These are phyloP conservation scores for Ligustrum vulgare DNA, from an alignment of 257 asterid species.

Conservation along the genomic window DNA sequence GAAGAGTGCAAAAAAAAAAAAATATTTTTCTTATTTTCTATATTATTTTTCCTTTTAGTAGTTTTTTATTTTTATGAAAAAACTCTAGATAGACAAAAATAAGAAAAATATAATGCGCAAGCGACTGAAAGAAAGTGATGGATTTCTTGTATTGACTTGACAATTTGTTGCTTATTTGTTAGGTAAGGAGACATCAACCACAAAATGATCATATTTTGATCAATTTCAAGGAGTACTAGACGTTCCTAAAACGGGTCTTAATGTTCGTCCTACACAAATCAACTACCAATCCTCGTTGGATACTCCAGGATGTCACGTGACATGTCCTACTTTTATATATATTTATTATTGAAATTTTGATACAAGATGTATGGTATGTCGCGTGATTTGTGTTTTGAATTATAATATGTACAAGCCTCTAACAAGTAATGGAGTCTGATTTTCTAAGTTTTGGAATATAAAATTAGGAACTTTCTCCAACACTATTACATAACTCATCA, in stretches of 20 bases:
- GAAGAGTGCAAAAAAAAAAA: background rate
- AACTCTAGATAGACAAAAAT: background rate
- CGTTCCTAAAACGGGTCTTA: constrained; percentile 20
- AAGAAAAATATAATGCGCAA: background rate
- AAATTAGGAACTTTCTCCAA: background rate
- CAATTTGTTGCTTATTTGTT: constrained; percentile 14
- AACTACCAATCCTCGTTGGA: background rate
- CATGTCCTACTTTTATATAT: background rate
- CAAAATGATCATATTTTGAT: constrained; percentile 63
- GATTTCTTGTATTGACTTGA: constrained; percentile 15
- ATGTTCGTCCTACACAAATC: background rate
- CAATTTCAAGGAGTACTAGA: constrained; percentile 57
- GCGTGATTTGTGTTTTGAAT: background rate
- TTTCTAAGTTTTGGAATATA: background rate
- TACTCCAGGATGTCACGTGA: background rate
- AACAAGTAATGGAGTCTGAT: background rate
- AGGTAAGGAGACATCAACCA: constrained; percentile 88
- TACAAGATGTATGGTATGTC: background rate
- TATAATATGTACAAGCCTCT: background rate
- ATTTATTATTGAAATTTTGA: background rate
- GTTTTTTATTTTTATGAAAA: background rate
- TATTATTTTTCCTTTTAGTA: background rate
- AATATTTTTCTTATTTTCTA: too few relatives aligned
- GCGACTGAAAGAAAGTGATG: background rate
- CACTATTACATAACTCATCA: background rate